Base-by-base conservation (phyloP, 768 basidiomycete species). In the Boletus coccyginus region DNA sequence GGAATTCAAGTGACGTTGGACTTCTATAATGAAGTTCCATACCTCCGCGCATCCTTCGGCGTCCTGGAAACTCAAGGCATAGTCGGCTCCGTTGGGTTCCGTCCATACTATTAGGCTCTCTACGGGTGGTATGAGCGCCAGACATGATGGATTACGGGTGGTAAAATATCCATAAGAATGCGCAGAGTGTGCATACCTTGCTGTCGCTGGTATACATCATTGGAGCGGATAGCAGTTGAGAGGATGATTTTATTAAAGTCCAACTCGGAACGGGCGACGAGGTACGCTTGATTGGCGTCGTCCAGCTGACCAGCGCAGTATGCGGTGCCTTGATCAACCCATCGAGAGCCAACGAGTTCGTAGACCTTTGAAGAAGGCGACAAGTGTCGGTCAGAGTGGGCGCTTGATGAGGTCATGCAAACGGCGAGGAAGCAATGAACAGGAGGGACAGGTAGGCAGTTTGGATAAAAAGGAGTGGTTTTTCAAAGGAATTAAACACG, bases 31-130 rank as follows among this genome's bases (percentile, higher is more conserved):
- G 71, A 98, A 99, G 65, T 89, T 90, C 96, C 97, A 99, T 47
- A 98, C 92, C 76, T 98, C 94, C 33, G 86, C 81, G 63, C 96
- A 99, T 32, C 95, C 97, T 59, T 94, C 92, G 1, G 92, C 84
- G 64, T 98, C 96, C 68, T 98, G 96, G 64, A 99, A 99, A 64
- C 94, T 96, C 51, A 99, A 78, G 3, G 96, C 96, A 68, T 97
- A 95, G 72, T 99, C 97, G 38, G 90, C 85, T 31, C 92, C 92
- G 60, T 92, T 88, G 2, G 92, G 90, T 70, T 98, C 96, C 5
- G 96, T 98, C 97, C 97, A 99, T 19, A 98, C 96, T 63, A 99
- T 98, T 46, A 99, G 81, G 13, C 97, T 99, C 67, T 98, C 96
- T 95, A 73, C 32, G 49, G 53, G 62, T 53, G 40, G 52, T 31